phyloP scores from a whole-genome alignment of 1,139 yeast genomes.

The Nematodospora anomalae region DNA sequence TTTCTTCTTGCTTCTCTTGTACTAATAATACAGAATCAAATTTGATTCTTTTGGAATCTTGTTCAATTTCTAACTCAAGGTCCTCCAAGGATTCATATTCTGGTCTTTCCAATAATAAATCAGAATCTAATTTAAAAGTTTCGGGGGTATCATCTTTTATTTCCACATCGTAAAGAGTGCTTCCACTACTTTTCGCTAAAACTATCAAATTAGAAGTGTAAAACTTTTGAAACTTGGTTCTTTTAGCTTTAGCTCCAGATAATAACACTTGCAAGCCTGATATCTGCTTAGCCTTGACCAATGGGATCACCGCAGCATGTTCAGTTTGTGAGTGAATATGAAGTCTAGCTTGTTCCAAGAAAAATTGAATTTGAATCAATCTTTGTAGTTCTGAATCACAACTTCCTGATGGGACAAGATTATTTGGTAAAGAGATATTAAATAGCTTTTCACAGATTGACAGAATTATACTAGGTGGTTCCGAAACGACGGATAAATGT shows the following conservation, averaged over 20 bases:
- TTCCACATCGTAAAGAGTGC: conserved; percentile 23
- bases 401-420: conserved; percentile 28
- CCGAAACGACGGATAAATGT: conserved; percentile 60
- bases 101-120: conserved; percentile 75
- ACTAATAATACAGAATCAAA: conserved; percentile 31
- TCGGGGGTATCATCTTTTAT: conserved; percentile 26
- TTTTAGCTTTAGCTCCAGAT: conserved; percentile 86
- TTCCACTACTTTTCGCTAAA: conserved; percentile 60
- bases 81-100: conserved; percentile 61
- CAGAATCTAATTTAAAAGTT: conserved; percentile 68
- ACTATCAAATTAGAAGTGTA: conserved; percentile 76
- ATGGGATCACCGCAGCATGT: conserved; percentile 52
- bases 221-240: conserved; percentile 78
- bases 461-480: conserved; percentile 50
- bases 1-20: conserved; percentile 30
- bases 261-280: conserved; percentile 65
- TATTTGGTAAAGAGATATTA: conserved; percentile 30
- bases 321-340: conserved; percentile 63
- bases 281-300: conserved; percentile 52
- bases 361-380: conserved; percentile 47
- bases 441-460: conserved; percentile 42
- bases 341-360: conserved; percentile 66
- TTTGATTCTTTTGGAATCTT: conserved; percentile 41
- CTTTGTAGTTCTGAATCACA: conserved; percentile 28
- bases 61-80: conserved; percentile 34